Evolutionary conservation across 805 yeast species (phyloP), one percentile per base, ranked within the genome.

Genomic region (Barnettozyma californica): DNA sequence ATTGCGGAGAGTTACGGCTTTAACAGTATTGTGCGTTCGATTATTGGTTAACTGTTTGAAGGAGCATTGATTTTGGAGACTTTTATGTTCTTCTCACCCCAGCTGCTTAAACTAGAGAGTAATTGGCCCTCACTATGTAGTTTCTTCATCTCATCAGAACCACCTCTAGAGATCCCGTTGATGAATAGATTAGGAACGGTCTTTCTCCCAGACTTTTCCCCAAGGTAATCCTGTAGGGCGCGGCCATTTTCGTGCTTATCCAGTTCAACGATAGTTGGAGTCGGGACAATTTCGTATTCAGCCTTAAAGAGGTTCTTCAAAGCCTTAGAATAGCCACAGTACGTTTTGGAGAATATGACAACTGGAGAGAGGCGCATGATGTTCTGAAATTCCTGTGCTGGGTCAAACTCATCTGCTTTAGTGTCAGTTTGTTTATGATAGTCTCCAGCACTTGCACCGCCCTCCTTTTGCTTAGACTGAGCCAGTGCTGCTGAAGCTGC

Each of bases 131-230:
- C 68, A 19, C 73, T 70, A 59, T 87, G 90, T 49, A 88, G 68
- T 31, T 68, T 73, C 23, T 66, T 71, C 64, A 94, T 79, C 48
- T 91, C 97, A 64, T 89, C 97, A 37, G 80, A 80, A 3, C 99
- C 99, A 36, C 99, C 99, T 55, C 86, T 76, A 43, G 92, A 83
- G 23, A 76, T 64, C 9, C 86, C 84, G 48, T 82, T 84, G 46
- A 92, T 77, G 46, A 88, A 73, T 19, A 94, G 77, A 62, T 94
- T 94, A 23, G 99, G 99, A 13, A 94, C 99, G 0, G 98, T 92
- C 26, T 68, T 68, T 57, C 97, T 80, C 7, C 94, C 95, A 5
- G 96, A 80, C 48, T 75, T 65, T 44, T 74, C 70, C 16, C 75
- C 84, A 45, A 94, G 74, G 65, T 84, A 84, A 16, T 71, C 77